Evolutionary conservation across 352 stramenopile genomes (phyloP).

Genomic region (Thalassiosira sp.): DNA sequence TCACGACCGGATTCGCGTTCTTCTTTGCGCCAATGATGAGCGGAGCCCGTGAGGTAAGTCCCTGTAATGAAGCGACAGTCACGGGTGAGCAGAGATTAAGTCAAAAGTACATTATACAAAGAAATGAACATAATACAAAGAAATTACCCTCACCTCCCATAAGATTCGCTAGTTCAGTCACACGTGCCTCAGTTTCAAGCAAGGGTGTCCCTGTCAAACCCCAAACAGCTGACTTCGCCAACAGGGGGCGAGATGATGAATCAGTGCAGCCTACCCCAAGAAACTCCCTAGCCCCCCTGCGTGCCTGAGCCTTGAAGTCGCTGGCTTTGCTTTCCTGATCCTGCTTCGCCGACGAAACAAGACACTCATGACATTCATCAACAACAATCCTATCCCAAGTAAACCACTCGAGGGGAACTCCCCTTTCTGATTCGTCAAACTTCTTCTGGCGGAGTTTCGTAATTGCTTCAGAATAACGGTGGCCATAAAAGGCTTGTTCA

Average conservation of each 20-base stretch:
- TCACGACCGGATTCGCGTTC: conserved; percentile 59
- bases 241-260: conserved; percentile 43
- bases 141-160: conserved; percentile 49
- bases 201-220: conserved; percentile 61
- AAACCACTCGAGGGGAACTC: conserved; percentile 61
- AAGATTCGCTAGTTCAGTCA: conserved; percentile 62
- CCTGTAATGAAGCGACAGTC: conserved; percentile 12
- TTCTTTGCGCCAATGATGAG: conserved; percentile 55
- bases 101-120: not conserved
- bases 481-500: conserved; percentile 54
- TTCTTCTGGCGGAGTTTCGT: conserved; percentile 44
- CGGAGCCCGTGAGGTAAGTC: conserved; percentile 50
- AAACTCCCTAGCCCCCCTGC: conserved; percentile 56
- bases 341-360: conserved; percentile 53
- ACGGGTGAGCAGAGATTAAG: conserved; percentile 1
- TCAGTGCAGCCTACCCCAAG: conserved; percentile 53
- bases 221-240: conserved; percentile 45
- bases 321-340: conserved; percentile 40
- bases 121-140: not conserved
- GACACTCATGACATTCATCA: conserved; percentile 65
- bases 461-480: conserved; percentile 45
- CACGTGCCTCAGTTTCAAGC: conserved; percentile 56
- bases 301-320: conserved; percentile 54
- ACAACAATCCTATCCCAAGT: conserved; percentile 59
- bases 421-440: conserved; percentile 39